Conservation (phyloP, 805 yeast species). For the Komagataella phaffii region DNA sequence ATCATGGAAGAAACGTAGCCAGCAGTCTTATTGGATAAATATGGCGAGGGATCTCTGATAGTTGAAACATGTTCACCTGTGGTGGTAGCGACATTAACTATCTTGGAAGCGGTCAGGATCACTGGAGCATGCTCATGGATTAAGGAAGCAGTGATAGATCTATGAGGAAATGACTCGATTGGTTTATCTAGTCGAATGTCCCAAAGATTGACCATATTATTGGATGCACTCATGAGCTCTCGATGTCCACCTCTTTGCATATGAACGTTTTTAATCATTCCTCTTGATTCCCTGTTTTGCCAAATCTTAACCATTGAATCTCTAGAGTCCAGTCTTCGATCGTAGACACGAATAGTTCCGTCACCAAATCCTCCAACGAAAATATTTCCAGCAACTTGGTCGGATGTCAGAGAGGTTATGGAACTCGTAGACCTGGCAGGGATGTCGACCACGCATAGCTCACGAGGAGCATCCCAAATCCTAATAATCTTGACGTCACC, state of each 20-base stretch:
- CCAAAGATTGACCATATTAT: slow-evolving; percentile 82
- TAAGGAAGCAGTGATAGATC: slow-evolving; percentile 52
- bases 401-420: slow-evolving; percentile 84
- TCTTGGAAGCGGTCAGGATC: slow-evolving; percentile 75
- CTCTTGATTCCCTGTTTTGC: slow-evolving; percentile 30
- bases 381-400: slow-evolving; percentile 87
- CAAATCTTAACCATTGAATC: slow-evolving; percentile 80
- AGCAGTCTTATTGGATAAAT: slow-evolving; percentile 30
- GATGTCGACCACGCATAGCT: slow-evolving; percentile 70
- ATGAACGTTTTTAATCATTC: slow-evolving; percentile 62
- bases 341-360: slow-evolving; percentile 80
- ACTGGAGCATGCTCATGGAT: slow-evolving; percentile 96
- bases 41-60: slow-evolving; percentile 37
- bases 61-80: slow-evolving; percentile 61
- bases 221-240: slow-evolving; percentile 68
- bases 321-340: slow-evolving; percentile 71
- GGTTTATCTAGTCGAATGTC: slow-evolving; percentile 72
- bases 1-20: slow-evolving; percentile 51
- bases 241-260: slow-evolving; percentile 96
- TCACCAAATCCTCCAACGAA: slow-evolving; percentile 90
- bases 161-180: slow-evolving; percentile 42
- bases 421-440: slow-evolving; percentile 86
- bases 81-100: slow-evolving; percentile 74
- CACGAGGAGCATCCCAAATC: slow-evolving; percentile 95
- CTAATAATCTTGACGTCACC: slow-evolving; percentile 91